phyloP scores from a whole-genome alignment of 441 rosid genomes.

The Adansonia madagascariensis region DNA sequence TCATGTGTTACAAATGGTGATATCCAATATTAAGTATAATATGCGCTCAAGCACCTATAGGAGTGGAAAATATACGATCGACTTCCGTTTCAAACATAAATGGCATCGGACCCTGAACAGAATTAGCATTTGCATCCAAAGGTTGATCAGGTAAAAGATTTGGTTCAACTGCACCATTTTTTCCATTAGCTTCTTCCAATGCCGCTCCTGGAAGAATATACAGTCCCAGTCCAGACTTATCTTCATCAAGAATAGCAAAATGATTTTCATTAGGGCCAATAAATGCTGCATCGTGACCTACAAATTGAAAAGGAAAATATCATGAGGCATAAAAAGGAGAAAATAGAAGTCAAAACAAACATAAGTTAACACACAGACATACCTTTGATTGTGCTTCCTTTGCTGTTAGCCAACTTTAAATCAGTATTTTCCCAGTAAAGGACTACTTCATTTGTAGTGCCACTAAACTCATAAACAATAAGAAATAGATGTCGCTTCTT shows the following conservation, averaged over 20 bases:
- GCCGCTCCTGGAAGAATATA: constrained; percentile 78
- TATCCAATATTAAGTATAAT: constrained; percentile 26
- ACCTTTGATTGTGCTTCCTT: constrained; percentile 88
- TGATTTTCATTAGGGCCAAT: constrained; percentile 86
- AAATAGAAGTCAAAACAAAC: constrained; percentile 15
- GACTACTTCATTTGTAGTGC: constrained; percentile 82
- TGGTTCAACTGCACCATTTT: constrained; percentile 61
- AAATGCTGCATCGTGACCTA: constrained; percentile 97
- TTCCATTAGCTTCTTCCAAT: constrained; percentile 67
- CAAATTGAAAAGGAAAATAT: constrained; percentile 25
- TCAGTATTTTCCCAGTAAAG: constrained; percentile 93
- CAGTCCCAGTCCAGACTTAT: constrained; percentile 83
- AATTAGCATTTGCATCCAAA: constrained; percentile 57
- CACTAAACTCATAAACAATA: constrained; percentile 86
- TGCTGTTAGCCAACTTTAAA: constrained; percentile 65
- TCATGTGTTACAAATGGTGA: constrained; percentile 25
- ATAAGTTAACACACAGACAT: constrained; percentile 31
- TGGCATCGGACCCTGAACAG: constrained; percentile 81
- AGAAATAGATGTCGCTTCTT: constrained; percentile 81
- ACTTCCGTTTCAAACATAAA: constrained; percentile 95
- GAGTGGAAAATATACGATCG: constrained; percentile 93
- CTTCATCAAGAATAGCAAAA: constrained; percentile 92
- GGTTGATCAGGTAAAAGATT: constrained; percentile 42
- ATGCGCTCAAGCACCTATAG: constrained; percentile 71
- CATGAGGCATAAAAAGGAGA: constrained; percentile 26